Evolutionary conservation across 371 early-diverging fungal genomes (phyloP).

Genomic region (Haplosporangium sp.): DNA sequence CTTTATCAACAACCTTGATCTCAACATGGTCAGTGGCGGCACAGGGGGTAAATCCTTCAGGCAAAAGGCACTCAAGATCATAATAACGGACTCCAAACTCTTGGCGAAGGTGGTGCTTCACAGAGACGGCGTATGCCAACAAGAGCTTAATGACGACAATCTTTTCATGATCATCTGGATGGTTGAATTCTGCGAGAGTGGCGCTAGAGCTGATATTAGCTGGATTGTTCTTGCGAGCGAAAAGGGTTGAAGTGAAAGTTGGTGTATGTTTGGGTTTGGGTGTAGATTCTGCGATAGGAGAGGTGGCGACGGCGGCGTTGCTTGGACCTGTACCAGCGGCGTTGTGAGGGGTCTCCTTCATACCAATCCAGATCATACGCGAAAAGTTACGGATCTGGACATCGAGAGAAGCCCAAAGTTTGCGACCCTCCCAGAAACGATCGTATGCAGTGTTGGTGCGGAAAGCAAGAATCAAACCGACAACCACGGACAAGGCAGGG

Average conservation of each 20-base stretch:
- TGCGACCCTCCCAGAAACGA: conserved; percentile 78
- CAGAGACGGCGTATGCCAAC: conserved; percentile 74
- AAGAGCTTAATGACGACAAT: conserved; percentile 75
- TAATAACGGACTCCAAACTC: conserved; percentile 72
- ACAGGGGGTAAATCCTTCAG: conserved; percentile 54
- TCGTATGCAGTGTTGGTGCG: conserved; percentile 80
- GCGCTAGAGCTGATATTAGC: background rate
- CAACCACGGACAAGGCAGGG: conserved; percentile 69
- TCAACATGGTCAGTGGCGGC: conserved; percentile 42
- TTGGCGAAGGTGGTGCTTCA: conserved; percentile 79
- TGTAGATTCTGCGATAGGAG: background rate
- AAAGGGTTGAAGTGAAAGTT: too few relatives aligned
- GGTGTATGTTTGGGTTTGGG: too few relatives aligned
- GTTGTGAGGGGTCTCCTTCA: conserved; percentile 58
- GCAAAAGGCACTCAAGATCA: conserved; percentile 67
- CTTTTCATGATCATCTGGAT: conserved; percentile 70
- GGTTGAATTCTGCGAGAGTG: too few relatives aligned
- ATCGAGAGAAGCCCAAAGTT: conserved; percentile 67
- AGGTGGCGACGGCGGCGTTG: conserved; percentile 15
- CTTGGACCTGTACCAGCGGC: background rate
- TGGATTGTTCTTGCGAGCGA: conserved; percentile 21
- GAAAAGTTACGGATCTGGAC: conserved; percentile 73
- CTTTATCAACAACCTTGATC: conserved; percentile 25
- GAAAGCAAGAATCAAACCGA: conserved; percentile 75
- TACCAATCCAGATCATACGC: conserved; percentile 73